Percentiles rank a stretch among this genome's conserved stretches.
Evolutionary conservation across 306 rosid species (phyloP).

Genomic region (Citrullus mucosospermus): DNA sequence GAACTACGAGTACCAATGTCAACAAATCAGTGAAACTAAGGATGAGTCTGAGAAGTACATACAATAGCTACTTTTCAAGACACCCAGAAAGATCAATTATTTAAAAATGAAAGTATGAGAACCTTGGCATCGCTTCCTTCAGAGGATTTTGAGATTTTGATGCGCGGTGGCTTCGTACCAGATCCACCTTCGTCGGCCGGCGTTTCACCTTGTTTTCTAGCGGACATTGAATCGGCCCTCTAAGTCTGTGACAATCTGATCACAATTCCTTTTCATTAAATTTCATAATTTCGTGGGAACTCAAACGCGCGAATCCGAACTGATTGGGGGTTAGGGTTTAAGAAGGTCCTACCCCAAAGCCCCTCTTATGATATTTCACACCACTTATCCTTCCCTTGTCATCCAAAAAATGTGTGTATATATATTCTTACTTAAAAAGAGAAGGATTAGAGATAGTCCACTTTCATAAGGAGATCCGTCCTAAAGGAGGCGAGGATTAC

Average conservation of each 20-base stretch:
- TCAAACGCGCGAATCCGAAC: not conserved
- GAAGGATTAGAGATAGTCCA: too few relatives aligned
- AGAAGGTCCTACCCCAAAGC: not conserved
- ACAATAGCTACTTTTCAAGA: not conserved
- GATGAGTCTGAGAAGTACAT: not conserved
- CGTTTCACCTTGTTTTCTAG: conserved; percentile 42
- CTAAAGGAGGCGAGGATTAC: too few relatives aligned
- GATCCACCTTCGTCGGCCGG: conserved; percentile 52
- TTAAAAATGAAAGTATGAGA: not conserved
- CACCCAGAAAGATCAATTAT: not conserved
- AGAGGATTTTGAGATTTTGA: conserved; percentile 41
- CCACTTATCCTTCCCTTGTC: not conserved
- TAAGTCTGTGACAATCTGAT: not conserved
- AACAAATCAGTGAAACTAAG: not conserved
- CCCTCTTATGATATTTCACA: not conserved
- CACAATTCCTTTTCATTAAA: not conserved
- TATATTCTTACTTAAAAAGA: too few relatives aligned
- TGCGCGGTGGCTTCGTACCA: conserved; percentile 46
- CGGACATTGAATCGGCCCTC: conserved; percentile 17
- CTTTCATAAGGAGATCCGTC: too few relatives aligned
- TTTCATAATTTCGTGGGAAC: conserved; percentile 1
- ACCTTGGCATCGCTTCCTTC: conserved; percentile 70
- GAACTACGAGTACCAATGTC: not conserved
- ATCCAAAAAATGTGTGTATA: too few relatives aligned
- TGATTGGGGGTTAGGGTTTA: not conserved